Percentiles rank a stretch among this genome's conserved stretches.
These are phyloP conservation scores for Akanthomyces muscarius DNA, from an alignment of 2,329 filamentous ascomycete genomes.

Conservation along the genomic window DNA sequence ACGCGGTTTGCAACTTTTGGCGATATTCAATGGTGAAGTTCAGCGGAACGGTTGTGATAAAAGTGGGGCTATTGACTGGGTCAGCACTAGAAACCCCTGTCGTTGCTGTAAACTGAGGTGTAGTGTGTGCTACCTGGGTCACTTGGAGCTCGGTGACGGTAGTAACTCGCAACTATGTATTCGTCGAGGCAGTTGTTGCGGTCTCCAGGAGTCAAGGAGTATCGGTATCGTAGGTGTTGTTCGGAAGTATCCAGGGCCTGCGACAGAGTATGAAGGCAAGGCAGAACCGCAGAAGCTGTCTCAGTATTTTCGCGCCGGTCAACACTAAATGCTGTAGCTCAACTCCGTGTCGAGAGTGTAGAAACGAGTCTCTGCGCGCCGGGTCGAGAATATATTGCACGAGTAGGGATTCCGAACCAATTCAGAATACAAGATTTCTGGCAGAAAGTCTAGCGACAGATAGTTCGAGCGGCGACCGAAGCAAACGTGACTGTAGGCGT, in stretches of 20 bases:
- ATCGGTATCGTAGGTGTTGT: background rate
- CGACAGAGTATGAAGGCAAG: background rate
- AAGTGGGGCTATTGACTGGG: constrained; percentile 6
- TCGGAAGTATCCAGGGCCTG: background rate
- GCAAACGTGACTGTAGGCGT: background rate
- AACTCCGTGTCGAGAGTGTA: background rate
- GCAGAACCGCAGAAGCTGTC: constrained; percentile 1
- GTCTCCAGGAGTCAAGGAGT: background rate
- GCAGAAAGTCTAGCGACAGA: background rate
- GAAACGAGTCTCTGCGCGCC: background rate
- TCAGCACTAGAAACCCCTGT: constrained; percentile 17
- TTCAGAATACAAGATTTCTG: background rate
- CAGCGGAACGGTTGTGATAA: constrained; percentile 9
- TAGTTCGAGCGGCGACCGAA: background rate
- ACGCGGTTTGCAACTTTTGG: background rate
- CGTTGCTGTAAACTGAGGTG: background rate
- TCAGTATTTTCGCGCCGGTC: background rate
- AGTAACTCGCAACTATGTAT: background rate
- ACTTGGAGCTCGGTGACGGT: constrained; percentile 2
- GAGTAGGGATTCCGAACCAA: background rate
- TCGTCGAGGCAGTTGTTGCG: background rate
- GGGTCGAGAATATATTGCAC: background rate
- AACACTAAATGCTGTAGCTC: constrained; percentile 2
- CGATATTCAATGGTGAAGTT: constrained; percentile 2
- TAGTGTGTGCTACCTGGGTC: constrained; percentile 7